phyloP scores from a whole-genome alignment of 1,284 basidiomycete genomes.

The Wolfiporia cocos region DNA sequence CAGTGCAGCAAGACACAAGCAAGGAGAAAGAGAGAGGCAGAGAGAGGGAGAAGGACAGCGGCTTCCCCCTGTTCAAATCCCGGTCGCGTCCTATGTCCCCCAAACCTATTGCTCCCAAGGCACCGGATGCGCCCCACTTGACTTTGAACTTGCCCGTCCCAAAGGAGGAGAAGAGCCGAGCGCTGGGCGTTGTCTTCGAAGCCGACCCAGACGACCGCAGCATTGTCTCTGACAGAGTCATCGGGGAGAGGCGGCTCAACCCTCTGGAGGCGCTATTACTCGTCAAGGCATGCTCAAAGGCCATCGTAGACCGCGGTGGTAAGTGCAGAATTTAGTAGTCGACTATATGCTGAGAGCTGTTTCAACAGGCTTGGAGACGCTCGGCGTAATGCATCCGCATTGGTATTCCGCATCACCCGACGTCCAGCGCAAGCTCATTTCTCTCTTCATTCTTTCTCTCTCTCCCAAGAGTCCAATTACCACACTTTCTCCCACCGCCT shows the following conservation, averaged over 20 bases:
- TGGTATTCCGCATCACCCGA: slow-evolving; percentile 70
- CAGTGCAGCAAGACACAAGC: slow-evolving; percentile 22
- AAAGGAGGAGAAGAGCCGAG: slow-evolving; percentile 41
- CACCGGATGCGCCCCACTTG: slow-evolving; percentile 40
- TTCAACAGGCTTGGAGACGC: slow-evolving; percentile 57
- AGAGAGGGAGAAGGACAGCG: slow-evolving; percentile 31
- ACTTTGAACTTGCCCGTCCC: slow-evolving; percentile 52
- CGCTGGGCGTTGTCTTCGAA: slow-evolving; percentile 53
- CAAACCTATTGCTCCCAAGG: slow-evolving; percentile 24
- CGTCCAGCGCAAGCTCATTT: slow-evolving; percentile 61
- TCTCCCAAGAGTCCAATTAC: slow-evolving; percentile 35
- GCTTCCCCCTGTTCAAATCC: slow-evolving; percentile 43
- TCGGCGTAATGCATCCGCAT: slow-evolving; percentile 76
- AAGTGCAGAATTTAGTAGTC: slow-evolving; percentile 2
- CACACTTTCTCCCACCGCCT: slow-evolving; percentile 42
- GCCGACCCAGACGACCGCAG: slow-evolving; percentile 39
- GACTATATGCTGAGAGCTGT: not conserved
- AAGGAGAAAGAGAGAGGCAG: slow-evolving; percentile 31
- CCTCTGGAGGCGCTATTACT: slow-evolving; percentile 56
- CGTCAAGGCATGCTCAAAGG: slow-evolving; percentile 56
- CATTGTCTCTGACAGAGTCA: slow-evolving; percentile 38
- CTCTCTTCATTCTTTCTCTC: slow-evolving; percentile 63
- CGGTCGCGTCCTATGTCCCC: slow-evolving; percentile 35
- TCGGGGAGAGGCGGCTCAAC: slow-evolving; percentile 50
- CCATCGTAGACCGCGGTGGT: slow-evolving; percentile 56